Conservation (phyloP, 2,329 filamentous ascomycete species). For the Cryphonectria carpinicola region DNA sequence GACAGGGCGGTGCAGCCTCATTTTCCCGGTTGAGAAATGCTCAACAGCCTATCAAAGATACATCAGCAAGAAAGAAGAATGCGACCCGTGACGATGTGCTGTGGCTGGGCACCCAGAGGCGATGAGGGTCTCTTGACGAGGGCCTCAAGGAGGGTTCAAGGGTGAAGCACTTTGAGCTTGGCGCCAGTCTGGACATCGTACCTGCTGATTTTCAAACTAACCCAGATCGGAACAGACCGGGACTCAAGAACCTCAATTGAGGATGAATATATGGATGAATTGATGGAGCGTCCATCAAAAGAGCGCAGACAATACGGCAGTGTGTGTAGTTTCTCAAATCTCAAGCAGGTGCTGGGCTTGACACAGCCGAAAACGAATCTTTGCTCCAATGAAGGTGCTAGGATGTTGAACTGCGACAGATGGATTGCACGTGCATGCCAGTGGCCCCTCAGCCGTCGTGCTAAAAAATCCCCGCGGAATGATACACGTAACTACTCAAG, state of each 20-base stretch:
- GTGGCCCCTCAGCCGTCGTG: slow-evolving; percentile 14
- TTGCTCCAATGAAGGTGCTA: slow-evolving; percentile 5
- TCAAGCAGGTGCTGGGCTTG: slow-evolving; percentile 8
- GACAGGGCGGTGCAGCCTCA: slow-evolving; percentile 22
- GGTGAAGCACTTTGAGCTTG: slow-evolving; percentile 18
- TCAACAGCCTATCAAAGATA: slow-evolving; percentile 19
- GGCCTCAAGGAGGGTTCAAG: slow-evolving; percentile 12
- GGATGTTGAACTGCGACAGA: slow-evolving; percentile 9
- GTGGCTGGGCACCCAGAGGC: slow-evolving; percentile 20
- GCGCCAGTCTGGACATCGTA: slow-evolving; percentile 24
- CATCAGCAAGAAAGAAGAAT: neutral
- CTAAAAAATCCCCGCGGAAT: slow-evolving; percentile 8
- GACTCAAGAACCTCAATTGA: slow-evolving; percentile 11
- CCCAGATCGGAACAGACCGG: slow-evolving; percentile 14
- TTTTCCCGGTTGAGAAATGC: slow-evolving; percentile 16
- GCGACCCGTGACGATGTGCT: slow-evolving; percentile 11
- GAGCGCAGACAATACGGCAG: neutral
- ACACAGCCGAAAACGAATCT: slow-evolving; percentile 6
- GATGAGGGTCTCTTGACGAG: slow-evolving; percentile 11
- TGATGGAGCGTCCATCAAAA: neutral
- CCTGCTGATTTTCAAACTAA: slow-evolving; percentile 23
- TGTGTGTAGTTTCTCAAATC: neutral
- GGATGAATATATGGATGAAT: neutral
- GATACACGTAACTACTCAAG: neutral
- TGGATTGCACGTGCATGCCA: slow-evolving; percentile 13